Evolutionary conservation across 306 rosid genomes (phyloP).

Genomic region (Cucurbita moschata): DNA sequence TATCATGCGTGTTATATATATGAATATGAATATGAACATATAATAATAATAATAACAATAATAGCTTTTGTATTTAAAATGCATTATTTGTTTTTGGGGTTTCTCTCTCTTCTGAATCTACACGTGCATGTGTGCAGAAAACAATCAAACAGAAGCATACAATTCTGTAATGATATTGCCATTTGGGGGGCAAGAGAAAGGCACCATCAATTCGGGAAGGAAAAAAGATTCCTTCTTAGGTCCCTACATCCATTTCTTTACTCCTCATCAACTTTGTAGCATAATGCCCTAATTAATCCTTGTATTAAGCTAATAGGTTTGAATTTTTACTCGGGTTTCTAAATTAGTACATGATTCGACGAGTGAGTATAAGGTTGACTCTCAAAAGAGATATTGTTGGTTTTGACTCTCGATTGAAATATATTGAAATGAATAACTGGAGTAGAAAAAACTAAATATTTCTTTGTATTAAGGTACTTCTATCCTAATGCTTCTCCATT

Average conservation of each 20-base stretch:
- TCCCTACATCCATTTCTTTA: neutral
- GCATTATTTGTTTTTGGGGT: neutral
- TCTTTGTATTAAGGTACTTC: too few relatives aligned
- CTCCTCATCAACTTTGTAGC: too few relatives aligned
- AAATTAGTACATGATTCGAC: neutral
- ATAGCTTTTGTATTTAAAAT: neutral
- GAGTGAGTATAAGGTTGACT: neutral
- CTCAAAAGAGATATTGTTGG: too few relatives aligned
- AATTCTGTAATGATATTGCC: conserved; percentile 2
- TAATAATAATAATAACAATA: neutral
- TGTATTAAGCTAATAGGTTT: neutral
- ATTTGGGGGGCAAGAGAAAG: neutral
- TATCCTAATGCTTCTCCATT: too few relatives aligned
- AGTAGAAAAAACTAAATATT: too few relatives aligned
- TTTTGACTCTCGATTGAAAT: too few relatives aligned
- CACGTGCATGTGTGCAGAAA: neutral
- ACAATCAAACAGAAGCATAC: neutral
- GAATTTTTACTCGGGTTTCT: neutral
- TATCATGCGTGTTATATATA: neutral
- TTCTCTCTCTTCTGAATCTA: neutral
- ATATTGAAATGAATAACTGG: too few relatives aligned
- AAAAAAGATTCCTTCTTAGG: neutral
- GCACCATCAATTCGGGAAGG: neutral
- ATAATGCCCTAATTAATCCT: neutral
- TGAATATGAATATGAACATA: neutral